Evolutionary conservation across 2,329 filamentous ascomycete species (phyloP), one percentile per base, ranked within the genome.

Genomic region (Cryoendolithus antarcticus): DNA sequence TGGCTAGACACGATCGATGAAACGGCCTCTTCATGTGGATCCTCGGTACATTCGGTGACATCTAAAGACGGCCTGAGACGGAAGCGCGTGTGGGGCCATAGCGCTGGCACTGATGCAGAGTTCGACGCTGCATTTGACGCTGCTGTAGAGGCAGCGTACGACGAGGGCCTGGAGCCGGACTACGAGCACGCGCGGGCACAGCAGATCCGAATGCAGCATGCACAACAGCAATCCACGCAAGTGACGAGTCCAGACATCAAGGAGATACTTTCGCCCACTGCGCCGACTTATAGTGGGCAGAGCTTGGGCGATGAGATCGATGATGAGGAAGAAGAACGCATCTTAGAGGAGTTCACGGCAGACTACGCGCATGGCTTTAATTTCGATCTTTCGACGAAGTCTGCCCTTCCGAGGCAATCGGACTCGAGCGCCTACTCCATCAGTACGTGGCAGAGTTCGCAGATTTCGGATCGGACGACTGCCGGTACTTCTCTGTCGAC

Each of bases 101-200:
- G 82, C 47, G 78, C 77, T 33, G 77, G 73, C 24, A 91, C 85
- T 0, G 85, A 93, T 57, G 81, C 84, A 5, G 88, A 94, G 55
- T 94, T 96, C 48, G 88, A 95, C 61, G 86, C 86, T 6, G 91
- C 91, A 3, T 70, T 96, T 32, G 89, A 96, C 62, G 89, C 88
- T 15, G 91, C 91, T 9, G 88, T 96, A 6, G 91, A 96, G 60
- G 89, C 89, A 37, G 91, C 89, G 4, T 98, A 96, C 58, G 82
- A 94, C 57, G 86, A 95, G 46, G 84, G 84, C 1, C 83, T 86
- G 46, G 86, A 94, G 55, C 82, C 82, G 3, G 76, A 74, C 58
- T 69, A 70, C 11, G 60, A 69, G 4, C 31, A 38, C 39, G 35
- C 48, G 42, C 30, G 43, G 29, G 11, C 39, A 44, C 11, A 45